Evolutionary conservation across 192 early-diverging fungal species (phyloP), one percentile per base, ranked within the genome.

Genomic region (Backusella mclennaniae): DNA sequence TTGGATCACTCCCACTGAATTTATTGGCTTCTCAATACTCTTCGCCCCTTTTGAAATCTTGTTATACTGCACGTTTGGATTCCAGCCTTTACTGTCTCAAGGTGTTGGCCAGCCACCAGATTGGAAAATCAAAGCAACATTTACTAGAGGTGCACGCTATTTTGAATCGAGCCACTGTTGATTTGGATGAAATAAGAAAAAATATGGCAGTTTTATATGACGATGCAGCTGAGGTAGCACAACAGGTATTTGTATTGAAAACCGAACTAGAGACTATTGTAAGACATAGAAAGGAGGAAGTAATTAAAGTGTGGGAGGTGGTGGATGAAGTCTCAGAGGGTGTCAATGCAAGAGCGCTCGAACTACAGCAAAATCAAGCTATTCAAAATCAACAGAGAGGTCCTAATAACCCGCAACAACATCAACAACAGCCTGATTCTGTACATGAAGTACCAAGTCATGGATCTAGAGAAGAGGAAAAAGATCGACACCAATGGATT

Each of bases 271-370:
- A 86, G 66, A 84, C 77, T 1, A 70, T 88, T 56, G 83, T 88
- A 6, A 80, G 82, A 69, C 81, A 82, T 31, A 79, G 85, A 26
- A 86, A 86, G 70, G 83, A 81, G 31, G 87, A 88, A 42, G 82
- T 88, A 0, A 79, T 84, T 23, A 86, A 86, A 59, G 84, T 88
- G 1, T 86, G 87, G 87, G 85, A 88, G 53, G 84, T 88, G 56
- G 85, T 88, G 0, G 82, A 84, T 14, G 85, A 84, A 42, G 87
- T 88, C 2, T 80, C 74, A n/a, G 81, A 77, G 7, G 74, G 77
- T 36, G 67, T 74, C 2, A 67, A 73, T 35, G 39, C 53, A 29
- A 77, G 31, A n/a, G 21, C 56, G 26, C 26, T 63, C 9, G 56
- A 63, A 63, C 12, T 26, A 19, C 56, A 39, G n/a, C 74, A 77